Percentiles rank a stretch among this genome's conserved stretches.
These are phyloP conservation scores for Aspergillus texensis DNA, from an alignment of 2,329 filamentous ascomycete species.

Conservation along the genomic window DNA sequence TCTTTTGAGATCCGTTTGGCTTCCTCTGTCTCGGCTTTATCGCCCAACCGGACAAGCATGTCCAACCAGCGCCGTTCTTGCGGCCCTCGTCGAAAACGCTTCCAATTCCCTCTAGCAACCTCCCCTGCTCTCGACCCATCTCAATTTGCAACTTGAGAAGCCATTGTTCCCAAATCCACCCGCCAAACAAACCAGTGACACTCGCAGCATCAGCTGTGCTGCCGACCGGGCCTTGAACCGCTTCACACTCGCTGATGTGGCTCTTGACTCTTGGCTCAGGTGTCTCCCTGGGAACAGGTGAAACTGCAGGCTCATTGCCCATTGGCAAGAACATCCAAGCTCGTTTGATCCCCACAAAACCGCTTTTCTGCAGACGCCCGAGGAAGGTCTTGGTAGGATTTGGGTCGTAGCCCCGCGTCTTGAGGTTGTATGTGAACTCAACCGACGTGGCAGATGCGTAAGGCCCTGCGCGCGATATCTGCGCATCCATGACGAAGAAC, in stretches of 20 bases:
- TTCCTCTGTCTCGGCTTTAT: conserved; percentile 50
- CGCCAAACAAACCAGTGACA: conserved; percentile 79
- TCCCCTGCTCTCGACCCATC: conserved; percentile 67
- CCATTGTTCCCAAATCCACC: conserved; percentile 97
- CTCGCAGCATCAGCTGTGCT: conserved; percentile 72
- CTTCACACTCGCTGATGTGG: conserved; percentile 57
- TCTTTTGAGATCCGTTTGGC: conserved; percentile 2
- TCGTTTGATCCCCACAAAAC: conserved; percentile 79
- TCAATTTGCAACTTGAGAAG: conserved; percentile 84
- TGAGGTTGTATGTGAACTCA: conserved; percentile 89
- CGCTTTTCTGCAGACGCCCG: conserved; percentile 69
- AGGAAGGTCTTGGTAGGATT: conserved; percentile 81
- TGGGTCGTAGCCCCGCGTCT: conserved; percentile 87
- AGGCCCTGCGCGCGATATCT: conserved; percentile 82
- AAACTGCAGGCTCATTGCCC: conserved; percentile 57
- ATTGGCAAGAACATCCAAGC: conserved; percentile 90
- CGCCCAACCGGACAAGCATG: conserved; percentile 62
- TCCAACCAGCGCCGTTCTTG: conserved; percentile 61
- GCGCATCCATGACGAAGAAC: conserved; percentile 85
- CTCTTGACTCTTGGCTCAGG: conserved; percentile 41
- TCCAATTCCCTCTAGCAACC: conserved; percentile 58
- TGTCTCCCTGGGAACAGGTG: conserved; percentile 47
- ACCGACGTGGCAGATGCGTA: conserved; percentile 80
- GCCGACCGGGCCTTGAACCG: conserved; percentile 59
- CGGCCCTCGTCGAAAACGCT: conserved; percentile 63